phyloP scores from a whole-genome alignment of 192 early-diverging fungal genomes.

The Linnemannia exigua region DNA sequence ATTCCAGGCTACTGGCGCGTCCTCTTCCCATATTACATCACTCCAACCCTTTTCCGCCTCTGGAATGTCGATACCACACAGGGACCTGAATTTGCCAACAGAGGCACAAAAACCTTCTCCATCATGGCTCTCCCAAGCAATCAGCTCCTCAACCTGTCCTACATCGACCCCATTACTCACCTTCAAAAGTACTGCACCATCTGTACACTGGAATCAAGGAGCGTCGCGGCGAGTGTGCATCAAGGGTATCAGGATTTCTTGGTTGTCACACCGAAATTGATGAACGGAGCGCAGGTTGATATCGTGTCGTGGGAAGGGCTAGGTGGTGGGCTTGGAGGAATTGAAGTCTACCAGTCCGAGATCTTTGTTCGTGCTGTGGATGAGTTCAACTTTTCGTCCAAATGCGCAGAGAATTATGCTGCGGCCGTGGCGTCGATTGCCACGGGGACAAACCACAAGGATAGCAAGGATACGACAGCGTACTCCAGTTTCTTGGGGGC shows the following conservation, averaged over 20 bases:
- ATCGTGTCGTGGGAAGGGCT: constrained; percentile 69
- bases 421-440: not conserved
- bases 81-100: constrained; percentile 53
- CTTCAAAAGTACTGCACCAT: constrained; percentile 55
- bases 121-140: constrained; percentile 71
- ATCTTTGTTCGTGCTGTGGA: constrained; percentile 33
- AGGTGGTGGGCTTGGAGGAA: constrained; percentile 57
- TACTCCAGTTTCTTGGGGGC: constrained; percentile 34
- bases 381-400: constrained; percentile 18
- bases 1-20: constrained; percentile 78
- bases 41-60: constrained; percentile 75
- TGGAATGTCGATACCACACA: constrained; percentile 63
- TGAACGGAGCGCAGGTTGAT: constrained; percentile 70
- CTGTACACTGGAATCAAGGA: constrained; percentile 47
- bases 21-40: constrained; percentile 66
- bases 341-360: constrained; percentile 53
- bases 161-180: constrained; percentile 70
- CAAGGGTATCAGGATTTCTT: constrained; percentile 62
- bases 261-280: constrained; percentile 51
- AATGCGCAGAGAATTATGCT: not conserved
- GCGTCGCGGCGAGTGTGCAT: not conserved
- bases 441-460: not conserved
- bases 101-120: constrained; percentile 78
- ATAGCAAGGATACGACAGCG: constrained; percentile 19
- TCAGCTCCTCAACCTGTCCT: constrained; percentile 70